Conservation (phyloP, 805 yeast species). For the Cyberlindnera euphorbiiphila region DNA sequence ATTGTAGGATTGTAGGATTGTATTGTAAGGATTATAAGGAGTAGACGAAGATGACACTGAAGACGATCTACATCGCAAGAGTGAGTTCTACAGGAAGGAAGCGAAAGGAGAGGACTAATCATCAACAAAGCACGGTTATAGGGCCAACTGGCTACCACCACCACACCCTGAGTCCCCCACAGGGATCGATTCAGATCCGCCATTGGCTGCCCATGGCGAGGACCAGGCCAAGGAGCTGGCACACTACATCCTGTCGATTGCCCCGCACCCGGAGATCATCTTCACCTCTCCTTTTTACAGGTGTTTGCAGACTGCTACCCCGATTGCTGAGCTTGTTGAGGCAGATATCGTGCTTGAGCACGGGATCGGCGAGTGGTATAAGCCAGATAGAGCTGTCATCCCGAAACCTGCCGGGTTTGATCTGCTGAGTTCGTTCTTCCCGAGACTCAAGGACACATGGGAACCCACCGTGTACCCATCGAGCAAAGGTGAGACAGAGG, state of each 20-base stretch:
- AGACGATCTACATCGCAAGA: constrained; percentile 66
- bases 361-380: constrained; percentile 93
- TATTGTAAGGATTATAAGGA: no score
- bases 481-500: constrained; percentile 66
- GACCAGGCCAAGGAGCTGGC: constrained; percentile 84
- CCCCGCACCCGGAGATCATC: constrained; percentile 65
- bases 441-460: constrained; percentile 44
- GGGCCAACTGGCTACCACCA: constrained; percentile 76
- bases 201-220: constrained; percentile 82
- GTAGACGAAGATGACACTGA: constrained; percentile 41
- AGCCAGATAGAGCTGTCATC: constrained; percentile 58
- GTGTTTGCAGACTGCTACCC: constrained; percentile 78
- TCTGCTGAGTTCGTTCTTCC: constrained; percentile 51
- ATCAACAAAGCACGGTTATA: constrained; percentile 63
- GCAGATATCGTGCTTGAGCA: constrained; percentile 64
- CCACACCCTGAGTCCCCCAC: constrained; percentile 84
- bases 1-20: no score
- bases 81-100: constrained; percentile 14
- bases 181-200: constrained; percentile 86
- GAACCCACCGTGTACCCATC: constrained; percentile 58
- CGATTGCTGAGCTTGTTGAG: constrained; percentile 57
- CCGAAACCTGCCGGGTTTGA: constrained; percentile 64
- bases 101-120: no score
- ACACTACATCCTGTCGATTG: constrained; percentile 44
- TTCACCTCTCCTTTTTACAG: constrained; percentile 85